Percentiles rank a stretch among this genome's conserved stretches.
These are phyloP conservation scores for Colletotrichum siamense DNA, from an alignment of 2,329 filamentous ascomycete genomes.

Conservation along the genomic window DNA sequence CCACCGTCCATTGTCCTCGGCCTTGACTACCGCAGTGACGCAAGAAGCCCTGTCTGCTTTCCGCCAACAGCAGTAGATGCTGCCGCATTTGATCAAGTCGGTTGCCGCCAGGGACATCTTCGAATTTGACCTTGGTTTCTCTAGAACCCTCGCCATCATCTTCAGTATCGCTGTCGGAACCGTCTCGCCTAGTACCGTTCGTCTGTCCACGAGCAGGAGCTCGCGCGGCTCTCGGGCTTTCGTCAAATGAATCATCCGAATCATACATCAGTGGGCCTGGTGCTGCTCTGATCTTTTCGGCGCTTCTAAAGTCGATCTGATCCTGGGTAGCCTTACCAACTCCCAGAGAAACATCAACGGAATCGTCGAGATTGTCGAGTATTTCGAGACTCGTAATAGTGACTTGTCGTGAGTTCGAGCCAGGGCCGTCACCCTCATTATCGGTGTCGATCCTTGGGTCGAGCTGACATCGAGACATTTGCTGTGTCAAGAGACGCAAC, in stretches of 20 bases:
- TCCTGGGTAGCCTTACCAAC: conserved; percentile 60
- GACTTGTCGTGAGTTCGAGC: conserved; percentile 31
- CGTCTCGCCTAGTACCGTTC: conserved; percentile 41
- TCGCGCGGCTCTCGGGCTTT: conserved; percentile 27
- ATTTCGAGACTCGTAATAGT: conserved; percentile 61
- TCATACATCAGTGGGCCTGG: conserved; percentile 29
- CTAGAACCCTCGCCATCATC: conserved; percentile 27
- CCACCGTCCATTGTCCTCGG: conserved; percentile 80
- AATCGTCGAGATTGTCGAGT: conserved; percentile 57
- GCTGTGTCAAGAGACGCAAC: conserved; percentile 72
- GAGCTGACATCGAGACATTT: conserved; percentile 70
- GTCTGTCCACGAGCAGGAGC: neutral
- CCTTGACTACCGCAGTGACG: conserved; percentile 68
- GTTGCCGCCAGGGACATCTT: conserved; percentile 50
- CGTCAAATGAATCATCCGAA: conserved; percentile 39
- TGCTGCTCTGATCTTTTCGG: conserved; percentile 53
- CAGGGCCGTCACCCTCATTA: conserved; percentile 32
- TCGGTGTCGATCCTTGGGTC: conserved; percentile 56
- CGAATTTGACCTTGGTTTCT: conserved; percentile 55
- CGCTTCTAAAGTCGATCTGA: conserved; percentile 50
- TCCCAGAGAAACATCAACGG: conserved; percentile 58
- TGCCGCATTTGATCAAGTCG: conserved; percentile 68
- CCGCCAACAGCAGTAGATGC: conserved; percentile 75
- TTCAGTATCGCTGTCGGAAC: conserved; percentile 30
- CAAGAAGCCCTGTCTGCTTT: conserved; percentile 73